phyloP scores from a whole-genome alignment of 768 basidiomycete species.

The Leccinum rimulosum region DNA sequence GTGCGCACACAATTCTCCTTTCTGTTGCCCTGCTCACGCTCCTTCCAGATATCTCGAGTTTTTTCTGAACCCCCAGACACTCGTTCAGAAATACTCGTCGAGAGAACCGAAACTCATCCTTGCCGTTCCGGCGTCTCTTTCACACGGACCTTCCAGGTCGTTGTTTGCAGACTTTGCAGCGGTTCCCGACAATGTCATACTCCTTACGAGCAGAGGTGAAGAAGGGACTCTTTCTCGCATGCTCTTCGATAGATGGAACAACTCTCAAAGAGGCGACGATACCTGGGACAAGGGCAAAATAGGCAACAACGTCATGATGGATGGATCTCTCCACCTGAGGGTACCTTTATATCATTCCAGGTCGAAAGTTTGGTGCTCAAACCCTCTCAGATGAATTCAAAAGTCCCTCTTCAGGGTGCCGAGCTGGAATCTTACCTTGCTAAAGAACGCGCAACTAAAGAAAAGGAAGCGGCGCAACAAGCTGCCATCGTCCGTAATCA shows the following conservation, averaged over 20 bases:
- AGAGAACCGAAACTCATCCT: constrained; percentile 92
- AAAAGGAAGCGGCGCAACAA: constrained; percentile 84
- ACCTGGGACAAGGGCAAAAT: constrained; percentile 91
- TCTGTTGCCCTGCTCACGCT: constrained; percentile 1
- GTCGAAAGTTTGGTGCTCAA: constrained; percentile 3
- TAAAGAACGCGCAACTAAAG: constrained; percentile 72
- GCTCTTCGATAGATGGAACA: constrained; percentile 87
- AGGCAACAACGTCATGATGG: constrained; percentile 82
- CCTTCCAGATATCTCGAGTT: constrained; percentile 82
- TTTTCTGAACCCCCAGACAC: constrained; percentile 77
- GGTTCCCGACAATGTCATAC: constrained; percentile 79
- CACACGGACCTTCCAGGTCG: constrained; percentile 85
- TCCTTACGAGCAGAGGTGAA: constrained; percentile 79
- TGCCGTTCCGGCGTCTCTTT: constrained; percentile 88
- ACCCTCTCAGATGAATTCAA: constrained; percentile 69
- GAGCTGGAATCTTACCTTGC: constrained; percentile 82
- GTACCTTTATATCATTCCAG: constrained; percentile 37
- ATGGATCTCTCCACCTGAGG: constrained; percentile 62
- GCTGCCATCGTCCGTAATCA: constrained; percentile 80
- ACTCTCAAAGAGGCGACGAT: constrained; percentile 70
- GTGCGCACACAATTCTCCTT: constrained; percentile 42
- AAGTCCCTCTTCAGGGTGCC: constrained; percentile 83
- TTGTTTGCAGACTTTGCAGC: constrained; percentile 86
- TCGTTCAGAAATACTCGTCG: constrained; percentile 79
- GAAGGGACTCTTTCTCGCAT: constrained; percentile 75